Evolutionary conservation across 306 rosid species (phyloP), one percentile per base, ranked within the genome.

Genomic region (Ochetophila trinervis): DNA sequence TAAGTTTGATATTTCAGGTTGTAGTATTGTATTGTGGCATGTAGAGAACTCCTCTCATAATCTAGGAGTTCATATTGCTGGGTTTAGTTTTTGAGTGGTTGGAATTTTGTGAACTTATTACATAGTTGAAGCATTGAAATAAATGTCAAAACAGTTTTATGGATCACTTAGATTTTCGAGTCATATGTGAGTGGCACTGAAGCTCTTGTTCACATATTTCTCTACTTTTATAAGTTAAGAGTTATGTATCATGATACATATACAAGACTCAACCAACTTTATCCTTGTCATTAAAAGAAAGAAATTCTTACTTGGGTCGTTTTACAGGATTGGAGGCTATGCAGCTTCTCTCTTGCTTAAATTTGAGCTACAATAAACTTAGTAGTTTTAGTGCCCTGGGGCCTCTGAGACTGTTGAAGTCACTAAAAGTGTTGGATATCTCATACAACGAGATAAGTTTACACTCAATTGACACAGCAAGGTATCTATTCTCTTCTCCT

Each of bases 261-360:
- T 66, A 21, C 40, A 23, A 37, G 51, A 53, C 50, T 44, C 57
- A 6, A 32, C 16, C 24, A 40, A 16, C 21, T 18, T 23, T 32
- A 20, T 21, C 1, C 21, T 52, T 18, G 21, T 54, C 27, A 20
- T 74, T 72, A 47, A 51, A 44, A 49, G 14, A 19, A n/a, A 63
- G 40, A 71, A 13, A 21, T 58, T 52, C 74, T 79, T 59, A 48
- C 75, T 36, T 63, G 53, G 61, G 50, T 60, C 42, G 75, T 70
- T 76, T 76, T 62, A 83, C 82, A 93, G 99, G 97, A 44, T 69
- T 93, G 88, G 96, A 90, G 80, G 88, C 90, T 51, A 69, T 93
- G 95, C 97, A 87, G 74, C 96, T 90, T 73, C 87, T 90, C 15
- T 81, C 88, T 71, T 67, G 80, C 84, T 81, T 88, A 73, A 93